Percentiles rank a stretch among this genome's conserved stretches.
phyloP scores from a whole-genome alignment of 345 rosid genomes.

The Brassica napus region DNA sequence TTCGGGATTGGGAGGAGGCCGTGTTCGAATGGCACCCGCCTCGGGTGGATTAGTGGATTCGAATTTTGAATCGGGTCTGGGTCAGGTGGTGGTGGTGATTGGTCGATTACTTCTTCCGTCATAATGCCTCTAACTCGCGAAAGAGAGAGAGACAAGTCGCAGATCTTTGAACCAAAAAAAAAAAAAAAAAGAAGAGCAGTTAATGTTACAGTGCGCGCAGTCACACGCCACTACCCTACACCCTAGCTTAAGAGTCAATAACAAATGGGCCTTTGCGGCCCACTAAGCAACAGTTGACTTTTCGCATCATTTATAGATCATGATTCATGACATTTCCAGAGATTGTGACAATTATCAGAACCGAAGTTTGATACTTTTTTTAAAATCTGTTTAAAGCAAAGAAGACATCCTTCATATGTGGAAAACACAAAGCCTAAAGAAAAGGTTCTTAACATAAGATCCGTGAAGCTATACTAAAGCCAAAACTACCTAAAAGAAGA shows the following conservation, averaged over 20 bases:
- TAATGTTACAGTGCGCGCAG: slow-evolving; percentile 4
- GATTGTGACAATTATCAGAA: neutral
- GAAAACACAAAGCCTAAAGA: neutral
- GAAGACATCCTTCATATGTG: slow-evolving; percentile 18
- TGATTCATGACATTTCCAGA: too few relatives aligned
- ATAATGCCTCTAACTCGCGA: slow-evolving; percentile 38
- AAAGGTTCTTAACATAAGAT: slow-evolving; percentile 12
- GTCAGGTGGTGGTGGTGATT: slow-evolving; percentile 41
- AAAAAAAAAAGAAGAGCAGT: neutral
- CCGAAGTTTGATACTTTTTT: neutral
- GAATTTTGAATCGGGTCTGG: slow-evolving; percentile 36
- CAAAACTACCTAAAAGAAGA: slow-evolving; percentile 33
- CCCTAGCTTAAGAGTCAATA: neutral
- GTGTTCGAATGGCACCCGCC: slow-evolving; percentile 93
- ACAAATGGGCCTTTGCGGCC: slow-evolving; percentile 17
- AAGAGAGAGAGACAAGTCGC: slow-evolving; percentile 14
- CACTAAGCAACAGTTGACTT: neutral
- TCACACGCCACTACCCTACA: neutral
- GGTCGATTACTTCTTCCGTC: slow-evolving; percentile 51
- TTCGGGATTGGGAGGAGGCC: slow-evolving; percentile 91
- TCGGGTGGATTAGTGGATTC: slow-evolving; percentile 60
- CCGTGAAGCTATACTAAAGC: too few relatives aligned
- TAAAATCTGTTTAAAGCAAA: slow-evolving; percentile 13
- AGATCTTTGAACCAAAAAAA: slow-evolving; percentile 25
- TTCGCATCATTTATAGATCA: too few relatives aligned